Evolutionary conservation across 176 grass and related monocot genomes (phyloP).

Genomic region (Tillandsia fasciculata): DNA sequence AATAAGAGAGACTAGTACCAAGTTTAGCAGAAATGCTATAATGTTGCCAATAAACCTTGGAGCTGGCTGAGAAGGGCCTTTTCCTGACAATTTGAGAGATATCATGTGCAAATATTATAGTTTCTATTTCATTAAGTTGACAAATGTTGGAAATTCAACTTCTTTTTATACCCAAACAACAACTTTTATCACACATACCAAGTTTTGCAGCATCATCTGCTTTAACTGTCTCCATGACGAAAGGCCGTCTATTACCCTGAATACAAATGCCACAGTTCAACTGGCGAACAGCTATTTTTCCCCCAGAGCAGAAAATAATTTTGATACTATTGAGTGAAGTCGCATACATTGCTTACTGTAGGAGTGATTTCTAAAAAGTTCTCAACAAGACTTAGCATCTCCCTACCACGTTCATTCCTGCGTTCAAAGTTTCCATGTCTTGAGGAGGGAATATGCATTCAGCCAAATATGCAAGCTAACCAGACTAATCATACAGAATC

Average conservation of each 20-base stretch:
- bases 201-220: slow-evolving; percentile 85
- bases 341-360: slow-evolving; percentile 59
- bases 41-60: slow-evolving; percentile 68
- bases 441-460: not conserved
- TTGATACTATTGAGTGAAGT: not conserved
- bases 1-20: slow-evolving; percentile 31
- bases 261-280: slow-evolving; percentile 7
- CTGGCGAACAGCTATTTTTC: not conserved
- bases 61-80: slow-evolving; percentile 63
- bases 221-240: slow-evolving; percentile 94
- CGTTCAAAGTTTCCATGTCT: not conserved
- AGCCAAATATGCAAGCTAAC: not conserved
- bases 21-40: slow-evolving; percentile 69
- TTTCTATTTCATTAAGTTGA: not conserved
- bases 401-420: slow-evolving; percentile 76
- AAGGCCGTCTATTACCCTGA: slow-evolving; percentile 68
- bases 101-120: not conserved
- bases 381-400: slow-evolving; percentile 76
- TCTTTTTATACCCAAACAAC: too few relatives aligned
- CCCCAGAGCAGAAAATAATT: not conserved
- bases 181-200: slow-evolving; percentile 26
- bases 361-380: slow-evolving; percentile 70
- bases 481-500: too few relatives aligned
- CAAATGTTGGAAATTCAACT: not conserved
- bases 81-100: slow-evolving; percentile 41